These are phyloP conservation scores for Colletotrichum aenigma DNA, from an alignment of 2,329 filamentous ascomycete genomes.

Conservation along the genomic window DNA sequence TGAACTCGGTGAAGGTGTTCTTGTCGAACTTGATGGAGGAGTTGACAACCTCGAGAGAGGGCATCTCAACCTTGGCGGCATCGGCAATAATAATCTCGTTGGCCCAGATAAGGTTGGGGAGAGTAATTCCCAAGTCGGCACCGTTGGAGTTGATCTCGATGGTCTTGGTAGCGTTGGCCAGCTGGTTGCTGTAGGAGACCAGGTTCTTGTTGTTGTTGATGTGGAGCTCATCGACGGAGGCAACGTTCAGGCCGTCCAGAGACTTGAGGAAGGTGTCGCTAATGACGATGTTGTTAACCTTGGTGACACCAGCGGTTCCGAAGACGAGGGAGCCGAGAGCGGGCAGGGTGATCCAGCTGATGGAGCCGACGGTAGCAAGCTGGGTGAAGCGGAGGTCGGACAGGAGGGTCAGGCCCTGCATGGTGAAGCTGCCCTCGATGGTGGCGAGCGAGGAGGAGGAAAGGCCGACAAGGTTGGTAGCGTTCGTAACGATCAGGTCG, in stretches of 20 bases:
- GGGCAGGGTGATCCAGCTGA: constrained; percentile 76
- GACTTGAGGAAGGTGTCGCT: constrained; percentile 83
- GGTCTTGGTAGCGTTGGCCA: constrained; percentile 74
- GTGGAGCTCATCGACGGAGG: constrained; percentile 72
- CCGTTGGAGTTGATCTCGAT: constrained; percentile 85
- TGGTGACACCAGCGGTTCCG: constrained; percentile 62
- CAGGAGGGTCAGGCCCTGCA: constrained; percentile 73
- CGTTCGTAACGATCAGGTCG: constrained; percentile 66
- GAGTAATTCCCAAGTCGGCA: constrained; percentile 68
- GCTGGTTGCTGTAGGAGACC: constrained; percentile 74
- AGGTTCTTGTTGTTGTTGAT: constrained; percentile 92
- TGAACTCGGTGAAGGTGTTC: constrained; percentile 70
- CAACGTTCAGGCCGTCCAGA: constrained; percentile 81
- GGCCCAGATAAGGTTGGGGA: constrained; percentile 76
- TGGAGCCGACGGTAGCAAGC: constrained; percentile 68
- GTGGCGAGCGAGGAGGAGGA: constrained; percentile 62
- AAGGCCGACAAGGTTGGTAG: constrained; percentile 63
- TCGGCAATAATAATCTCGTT: constrained; percentile 66
- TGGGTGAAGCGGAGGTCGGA: constrained; percentile 68
- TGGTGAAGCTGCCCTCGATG: constrained; percentile 73
- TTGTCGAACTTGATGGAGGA: constrained; percentile 84
- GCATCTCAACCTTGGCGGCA: constrained; percentile 74
- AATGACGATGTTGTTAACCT: constrained; percentile 73
- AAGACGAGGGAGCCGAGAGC: constrained; percentile 55
- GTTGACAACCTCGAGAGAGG: constrained; percentile 74